Evolutionary conservation across 108 stramenopile species (phyloP).

Genomic region (Nitzschia inconspicua): DNA sequence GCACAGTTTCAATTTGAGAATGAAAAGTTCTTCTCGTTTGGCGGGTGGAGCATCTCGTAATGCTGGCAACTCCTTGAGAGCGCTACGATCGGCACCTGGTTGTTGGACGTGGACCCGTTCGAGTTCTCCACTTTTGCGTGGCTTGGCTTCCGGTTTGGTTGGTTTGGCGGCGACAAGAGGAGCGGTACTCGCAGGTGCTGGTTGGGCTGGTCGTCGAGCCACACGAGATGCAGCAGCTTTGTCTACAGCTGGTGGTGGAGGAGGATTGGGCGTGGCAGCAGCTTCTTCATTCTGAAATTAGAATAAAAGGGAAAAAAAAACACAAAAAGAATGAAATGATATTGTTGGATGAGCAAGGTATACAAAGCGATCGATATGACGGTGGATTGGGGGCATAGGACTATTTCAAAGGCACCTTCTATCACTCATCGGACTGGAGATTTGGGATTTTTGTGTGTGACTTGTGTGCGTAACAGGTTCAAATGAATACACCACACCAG

Average conservation of each 20-base stretch:
- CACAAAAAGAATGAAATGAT: not conserved
- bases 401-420: too few relatives aligned
- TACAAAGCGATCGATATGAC: not conserved
- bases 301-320: not conserved
- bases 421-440: too few relatives aligned
- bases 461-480: too few relatives aligned
- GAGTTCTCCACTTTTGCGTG: not conserved
- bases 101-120: slow-evolving; percentile 22
- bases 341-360: not conserved
- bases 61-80: slow-evolving; percentile 72
- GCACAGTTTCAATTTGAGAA: slow-evolving; percentile 83
- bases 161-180: not conserved
- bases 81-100: slow-evolving; percentile 35
- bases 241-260: slow-evolving; percentile 4
- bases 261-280: slow-evolving; percentile 3
- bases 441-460: too few relatives aligned
- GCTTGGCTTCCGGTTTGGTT: not conserved
- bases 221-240: slow-evolving; percentile 1
- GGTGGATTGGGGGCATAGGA: too few relatives aligned
- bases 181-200: not conserved
- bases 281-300: slow-evolving; percentile 12
- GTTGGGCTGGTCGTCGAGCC: not conserved
- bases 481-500: too few relatives aligned
- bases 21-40: slow-evolving; percentile 86
- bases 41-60: slow-evolving; percentile 78